Percentiles rank a stretch among this genome's conserved stretches.
phyloP scores from a whole-genome alignment of 164 flowering plant species.

The Chloranthus sessilifolius region DNA sequence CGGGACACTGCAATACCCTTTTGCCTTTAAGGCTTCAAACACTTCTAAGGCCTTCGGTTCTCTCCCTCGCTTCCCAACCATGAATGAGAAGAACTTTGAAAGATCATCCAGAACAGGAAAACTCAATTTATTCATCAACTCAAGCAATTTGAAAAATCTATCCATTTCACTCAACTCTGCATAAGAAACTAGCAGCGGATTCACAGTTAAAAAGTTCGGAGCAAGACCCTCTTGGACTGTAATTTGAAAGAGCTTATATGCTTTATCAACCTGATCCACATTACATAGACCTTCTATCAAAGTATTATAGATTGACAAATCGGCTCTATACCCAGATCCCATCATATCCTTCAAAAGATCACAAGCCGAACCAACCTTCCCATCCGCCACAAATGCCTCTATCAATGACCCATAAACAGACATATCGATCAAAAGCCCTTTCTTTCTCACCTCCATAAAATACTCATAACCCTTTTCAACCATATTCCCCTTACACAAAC shows the following conservation, averaged over 20 bases:
- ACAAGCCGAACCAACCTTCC: conserved; percentile 61
- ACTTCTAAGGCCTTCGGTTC: conserved; percentile 42
- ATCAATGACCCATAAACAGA: conserved; percentile 62
- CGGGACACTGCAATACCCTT: conserved; percentile 48
- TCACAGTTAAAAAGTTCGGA: conserved; percentile 63
- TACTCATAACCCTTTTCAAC: conserved; percentile 56
- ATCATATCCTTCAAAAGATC: conserved; percentile 76
- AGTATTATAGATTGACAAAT: conserved; percentile 70
- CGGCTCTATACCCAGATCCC: conserved; percentile 80
- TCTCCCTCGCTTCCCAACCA: conserved; percentile 42
- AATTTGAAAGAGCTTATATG: conserved; percentile 59
- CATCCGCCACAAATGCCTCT: conserved; percentile 64
- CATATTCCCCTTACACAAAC: conserved; percentile 57
- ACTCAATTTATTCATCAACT: conserved; percentile 53
- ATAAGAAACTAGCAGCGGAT: conserved; percentile 59
- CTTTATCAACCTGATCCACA: conserved; percentile 56
- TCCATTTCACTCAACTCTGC: conserved; percentile 52
- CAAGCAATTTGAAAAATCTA: conserved; percentile 50
- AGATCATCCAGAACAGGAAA: conserved; percentile 46
- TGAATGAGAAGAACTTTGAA: conserved; percentile 45
- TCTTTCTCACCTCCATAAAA: conserved; percentile 74
- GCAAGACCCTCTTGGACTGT: conserved; percentile 61
- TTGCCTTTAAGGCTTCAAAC: conserved; percentile 49
- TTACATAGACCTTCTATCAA: conserved; percentile 73
- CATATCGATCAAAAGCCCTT: conserved; percentile 70